A percentile compares a stretch with the other conserved stretches of the same genome.
phyloP scores from a whole-genome alignment of 148 eudicot genomes.

The Cornus controversa region DNA sequence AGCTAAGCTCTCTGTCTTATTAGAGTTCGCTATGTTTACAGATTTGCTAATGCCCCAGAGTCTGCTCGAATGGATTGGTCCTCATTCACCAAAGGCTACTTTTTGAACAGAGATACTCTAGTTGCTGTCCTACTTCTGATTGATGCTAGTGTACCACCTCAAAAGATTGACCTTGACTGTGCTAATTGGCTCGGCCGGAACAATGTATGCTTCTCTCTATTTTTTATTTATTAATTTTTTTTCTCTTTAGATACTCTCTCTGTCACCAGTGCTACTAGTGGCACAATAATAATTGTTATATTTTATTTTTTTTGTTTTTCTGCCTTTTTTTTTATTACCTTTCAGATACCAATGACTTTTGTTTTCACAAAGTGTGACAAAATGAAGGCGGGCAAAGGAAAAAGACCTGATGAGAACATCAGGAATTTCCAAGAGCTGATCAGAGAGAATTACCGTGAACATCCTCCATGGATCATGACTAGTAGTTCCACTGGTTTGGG shows the following conservation, averaged over 20 bases:
- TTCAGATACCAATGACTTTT: conserved; percentile 81
- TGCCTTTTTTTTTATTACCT: conserved; percentile 9
- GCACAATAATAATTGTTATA: background rate
- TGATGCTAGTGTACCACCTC: conserved; percentile 99
- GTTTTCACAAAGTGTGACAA: conserved; percentile 96
- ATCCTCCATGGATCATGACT: conserved; percentile 97
- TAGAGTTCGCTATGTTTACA: conserved; percentile 20
- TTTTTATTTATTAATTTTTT: background rate
- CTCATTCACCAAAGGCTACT: conserved; percentile 97
- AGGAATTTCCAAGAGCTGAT: conserved; percentile 64
- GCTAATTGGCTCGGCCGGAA: conserved; percentile 98
- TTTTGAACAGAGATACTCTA: conserved; percentile 73
- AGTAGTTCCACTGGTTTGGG: conserved; percentile 88
- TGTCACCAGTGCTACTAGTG: background rate
- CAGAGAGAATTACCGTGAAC: conserved; percentile 48
- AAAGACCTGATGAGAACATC: conserved; percentile 78
- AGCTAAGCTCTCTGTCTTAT: background rate
- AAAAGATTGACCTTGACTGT: conserved; percentile 94
- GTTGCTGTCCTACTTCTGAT: conserved; percentile 79
- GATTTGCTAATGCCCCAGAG: conserved; percentile 93
- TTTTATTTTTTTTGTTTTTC: background rate
- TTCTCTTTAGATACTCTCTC: background rate
- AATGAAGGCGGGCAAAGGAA: conserved; percentile 68
- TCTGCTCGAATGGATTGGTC: conserved; percentile 97
- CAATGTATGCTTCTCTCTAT: conserved; percentile 45